A percentile compares a stretch with the other conserved stretches of the same genome.
These are phyloP conservation scores for Paraleonurus japonicus DNA, from an alignment of 257 asterid species.

Conservation along the genomic window DNA sequence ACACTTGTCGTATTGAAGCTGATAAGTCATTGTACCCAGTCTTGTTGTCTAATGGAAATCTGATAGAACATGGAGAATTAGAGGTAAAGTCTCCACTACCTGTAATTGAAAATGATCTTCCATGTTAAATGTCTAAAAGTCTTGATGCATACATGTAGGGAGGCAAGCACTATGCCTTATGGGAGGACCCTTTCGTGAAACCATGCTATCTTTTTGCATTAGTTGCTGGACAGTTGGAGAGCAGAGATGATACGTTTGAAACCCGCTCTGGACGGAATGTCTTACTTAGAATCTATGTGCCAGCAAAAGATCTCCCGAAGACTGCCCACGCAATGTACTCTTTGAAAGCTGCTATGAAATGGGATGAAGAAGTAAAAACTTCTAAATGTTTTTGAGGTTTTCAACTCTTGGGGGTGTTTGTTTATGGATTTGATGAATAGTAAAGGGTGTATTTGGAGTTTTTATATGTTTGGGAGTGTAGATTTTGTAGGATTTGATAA, in stretches of 20 bases:
- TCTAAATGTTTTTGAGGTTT: conserved; percentile 15
- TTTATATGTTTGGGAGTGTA: too few relatives aligned
- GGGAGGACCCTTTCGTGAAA: conserved; percentile 95
- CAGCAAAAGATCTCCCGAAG: conserved; percentile 85
- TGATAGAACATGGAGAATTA: conserved; percentile 77
- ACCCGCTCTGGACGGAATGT: conserved; percentile 87
- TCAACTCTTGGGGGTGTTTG: too few relatives aligned
- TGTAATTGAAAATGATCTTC: conserved; percentile 4
- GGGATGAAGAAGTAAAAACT: conserved; percentile 92
- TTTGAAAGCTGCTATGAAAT: conserved; percentile 93
- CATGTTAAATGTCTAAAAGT: neutral
- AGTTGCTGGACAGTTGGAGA: conserved; percentile 91
- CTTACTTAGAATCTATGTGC: conserved; percentile 86
- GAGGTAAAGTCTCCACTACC: conserved; percentile 47
- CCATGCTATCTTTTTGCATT: conserved; percentile 97
- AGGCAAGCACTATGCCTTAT: conserved; percentile 66
- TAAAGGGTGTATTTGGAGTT: too few relatives aligned
- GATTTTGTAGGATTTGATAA: too few relatives aligned
- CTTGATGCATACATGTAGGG: conserved; percentile 47
- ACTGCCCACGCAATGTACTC: conserved; percentile 97
- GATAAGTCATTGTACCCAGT: conserved; percentile 93
- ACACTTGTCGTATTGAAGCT: conserved; percentile 88
- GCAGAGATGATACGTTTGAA: conserved; percentile 77
- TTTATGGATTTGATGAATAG: too few relatives aligned
- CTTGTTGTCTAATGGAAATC: conserved; percentile 84